phyloP scores from a whole-genome alignment of 2,329 filamentous ascomycete species.

The Paecilomyces niveus region DNA sequence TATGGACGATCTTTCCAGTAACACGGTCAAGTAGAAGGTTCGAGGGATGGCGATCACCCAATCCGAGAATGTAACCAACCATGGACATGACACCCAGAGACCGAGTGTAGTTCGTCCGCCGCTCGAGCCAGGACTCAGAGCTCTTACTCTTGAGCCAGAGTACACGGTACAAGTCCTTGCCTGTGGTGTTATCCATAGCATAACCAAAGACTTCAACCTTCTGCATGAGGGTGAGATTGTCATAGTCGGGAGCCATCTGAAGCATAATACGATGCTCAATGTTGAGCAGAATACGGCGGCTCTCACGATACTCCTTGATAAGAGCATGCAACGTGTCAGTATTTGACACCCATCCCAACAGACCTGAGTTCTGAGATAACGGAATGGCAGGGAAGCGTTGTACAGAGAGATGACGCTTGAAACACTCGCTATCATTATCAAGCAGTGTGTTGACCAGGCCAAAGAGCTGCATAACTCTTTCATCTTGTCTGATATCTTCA shows the following conservation, averaged over 20 bases:
- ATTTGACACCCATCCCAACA: conserved; percentile 94
- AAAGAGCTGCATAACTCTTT: conserved; percentile 99
- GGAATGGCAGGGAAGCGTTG: conserved; percentile 96
- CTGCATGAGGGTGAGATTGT: conserved; percentile 98
- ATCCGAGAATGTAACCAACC: conserved; percentile 97
- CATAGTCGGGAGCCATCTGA: conserved; percentile 98
- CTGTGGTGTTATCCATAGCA: conserved; percentile 96
- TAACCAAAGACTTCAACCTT: conserved; percentile 99
- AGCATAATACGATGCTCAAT: conserved; percentile 99
- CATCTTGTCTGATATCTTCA: conserved; percentile 97
- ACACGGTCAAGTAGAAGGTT: conserved; percentile 96
- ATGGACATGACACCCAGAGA: conserved; percentile 99
- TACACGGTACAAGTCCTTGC: conserved; percentile 95
- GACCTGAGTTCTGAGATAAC: conserved; percentile 88
- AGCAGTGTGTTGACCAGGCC: conserved; percentile 95
- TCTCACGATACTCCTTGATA: conserved; percentile 95
- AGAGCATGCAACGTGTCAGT: conserved; percentile 95
- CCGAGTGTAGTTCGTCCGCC: conserved; percentile 96
- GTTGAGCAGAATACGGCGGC: conserved; percentile 92
- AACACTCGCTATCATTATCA: conserved; percentile 86
- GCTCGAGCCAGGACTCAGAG: conserved; percentile 94
- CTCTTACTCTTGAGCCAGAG: conserved; percentile 99
- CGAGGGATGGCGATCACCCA: conserved; percentile 93
- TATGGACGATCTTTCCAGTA: conserved; percentile 95
- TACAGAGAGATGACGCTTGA: conserved; percentile 94